These are phyloP conservation scores for Scopulariopsis brevicaulis DNA, from an alignment of 2,329 filamentous ascomycete species.

Conservation along the genomic window DNA sequence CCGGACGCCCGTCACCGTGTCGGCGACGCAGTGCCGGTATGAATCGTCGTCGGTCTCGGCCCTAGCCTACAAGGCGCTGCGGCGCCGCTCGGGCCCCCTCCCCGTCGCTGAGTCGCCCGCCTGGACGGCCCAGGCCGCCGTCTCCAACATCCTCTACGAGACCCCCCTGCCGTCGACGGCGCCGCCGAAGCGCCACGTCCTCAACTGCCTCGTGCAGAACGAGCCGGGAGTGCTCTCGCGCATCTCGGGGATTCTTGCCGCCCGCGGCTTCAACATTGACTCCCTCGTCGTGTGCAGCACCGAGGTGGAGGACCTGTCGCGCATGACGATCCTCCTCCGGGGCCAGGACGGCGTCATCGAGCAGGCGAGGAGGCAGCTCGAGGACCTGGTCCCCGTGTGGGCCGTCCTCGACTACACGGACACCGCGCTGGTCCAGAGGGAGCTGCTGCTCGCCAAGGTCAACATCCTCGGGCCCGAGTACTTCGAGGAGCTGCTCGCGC, in stretches of 20 bases:
- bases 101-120: slow-evolving; percentile 66
- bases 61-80: slow-evolving; percentile 92
- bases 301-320: slow-evolving; percentile 89
- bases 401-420: slow-evolving; percentile 93
- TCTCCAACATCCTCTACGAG: slow-evolving; percentile 98
- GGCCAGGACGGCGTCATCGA: slow-evolving; percentile 96
- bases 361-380: slow-evolving; percentile 87
- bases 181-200: slow-evolving; percentile 85
- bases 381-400: slow-evolving; percentile 97
- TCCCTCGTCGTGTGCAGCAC: slow-evolving; percentile 96
- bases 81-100: slow-evolving; percentile 76
- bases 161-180: slow-evolving; percentile 74
- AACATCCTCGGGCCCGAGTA: slow-evolving; percentile 96
- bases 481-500: slow-evolving; percentile 90
- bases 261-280: slow-evolving; percentile 98
- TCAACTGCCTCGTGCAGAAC: slow-evolving; percentile 98
- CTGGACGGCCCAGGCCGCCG: slow-evolving; percentile 86
- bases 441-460: slow-evolving; percentile 90
- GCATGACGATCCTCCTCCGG: slow-evolving; percentile 97
- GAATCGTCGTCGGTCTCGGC: slow-evolving; percentile 64
- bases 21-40: slow-evolving; percentile 3
- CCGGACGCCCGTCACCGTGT: slow-evolving; percentile 14
- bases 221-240: slow-evolving; percentile 95
- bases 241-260: slow-evolving; percentile 90
- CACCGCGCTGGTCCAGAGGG: slow-evolving; percentile 86